Evolutionary conservation across 2,329 filamentous ascomycete genomes (phyloP).

Genomic region (Penicillium glabrum): DNA sequence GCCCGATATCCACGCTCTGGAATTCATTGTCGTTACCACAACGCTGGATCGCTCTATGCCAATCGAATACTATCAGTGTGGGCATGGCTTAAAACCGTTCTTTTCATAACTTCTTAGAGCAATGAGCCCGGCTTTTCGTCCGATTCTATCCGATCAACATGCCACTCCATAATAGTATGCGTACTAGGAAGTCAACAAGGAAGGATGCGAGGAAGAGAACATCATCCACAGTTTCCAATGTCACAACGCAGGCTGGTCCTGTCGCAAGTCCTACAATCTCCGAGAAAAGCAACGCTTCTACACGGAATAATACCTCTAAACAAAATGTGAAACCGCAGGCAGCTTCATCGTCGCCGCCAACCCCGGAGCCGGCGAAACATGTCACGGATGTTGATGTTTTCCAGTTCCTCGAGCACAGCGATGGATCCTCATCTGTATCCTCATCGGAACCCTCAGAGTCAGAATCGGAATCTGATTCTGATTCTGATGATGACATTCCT

Average conservation of each 20-base stretch:
- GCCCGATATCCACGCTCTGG: conserved; percentile 12
- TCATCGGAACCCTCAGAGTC: conserved; percentile 22
- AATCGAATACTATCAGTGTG: background rate
- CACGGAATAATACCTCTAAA: conserved; percentile 14
- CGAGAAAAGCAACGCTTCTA: conserved; percentile 12
- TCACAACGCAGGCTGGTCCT: conserved; percentile 22
- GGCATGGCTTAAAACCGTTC: conserved; percentile 4
- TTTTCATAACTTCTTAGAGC: conserved; percentile 6
- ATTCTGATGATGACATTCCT: conserved; percentile 15
- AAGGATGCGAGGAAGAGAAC: conserved; percentile 29
- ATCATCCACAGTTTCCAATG: conserved; percentile 25
- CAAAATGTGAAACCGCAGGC: conserved; percentile 18
- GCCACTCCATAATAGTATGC: conserved; percentile 26
- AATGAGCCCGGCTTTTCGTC: conserved; percentile 13
- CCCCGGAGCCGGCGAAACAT: conserved; percentile 16
- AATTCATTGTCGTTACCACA: conserved; percentile 6
- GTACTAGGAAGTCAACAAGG: conserved; percentile 27
- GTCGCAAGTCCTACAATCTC: conserved; percentile 18
- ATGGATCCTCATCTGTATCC: conserved; percentile 17
- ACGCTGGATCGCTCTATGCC: conserved; percentile 7
- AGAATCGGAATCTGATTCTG: background rate
- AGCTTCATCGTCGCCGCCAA: conserved; percentile 6
- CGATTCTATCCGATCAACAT: conserved; percentile 25
- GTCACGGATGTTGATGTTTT: conserved; percentile 43
- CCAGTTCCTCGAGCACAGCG: conserved; percentile 36